phyloP scores from a whole-genome alignment of 73 alveolate species.

The Durusdinium trenchii region DNA sequence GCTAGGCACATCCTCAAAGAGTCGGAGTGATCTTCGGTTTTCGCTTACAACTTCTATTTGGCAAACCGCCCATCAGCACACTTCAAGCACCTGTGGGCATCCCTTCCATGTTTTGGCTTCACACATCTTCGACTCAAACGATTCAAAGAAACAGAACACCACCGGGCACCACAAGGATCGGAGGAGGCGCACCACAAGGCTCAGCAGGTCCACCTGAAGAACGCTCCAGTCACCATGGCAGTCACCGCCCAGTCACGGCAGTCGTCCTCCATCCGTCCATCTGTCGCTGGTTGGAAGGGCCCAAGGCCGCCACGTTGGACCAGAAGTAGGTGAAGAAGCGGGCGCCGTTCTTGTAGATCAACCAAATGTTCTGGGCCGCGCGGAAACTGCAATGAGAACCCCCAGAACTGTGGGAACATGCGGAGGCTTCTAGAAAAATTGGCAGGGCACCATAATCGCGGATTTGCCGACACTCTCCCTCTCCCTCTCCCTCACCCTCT shows the following conservation, averaged over 20 bases:
- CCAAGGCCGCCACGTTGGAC: slow-evolving; percentile 53
- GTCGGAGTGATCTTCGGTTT: no score
- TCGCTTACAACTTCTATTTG: no score
- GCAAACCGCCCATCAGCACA: no score
- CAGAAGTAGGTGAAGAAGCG: slow-evolving; percentile 92
- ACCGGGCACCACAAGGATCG: no score
- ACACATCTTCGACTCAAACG: neutral
- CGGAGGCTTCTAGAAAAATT: neutral
- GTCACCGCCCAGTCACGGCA: no score
- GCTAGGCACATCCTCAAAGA: no score
- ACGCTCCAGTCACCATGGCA: no score
- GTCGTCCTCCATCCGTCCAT: no score
- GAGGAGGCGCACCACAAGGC: slow-evolving; percentile 73
- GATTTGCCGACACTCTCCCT: no score
- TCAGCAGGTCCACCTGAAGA: slow-evolving; percentile 78
- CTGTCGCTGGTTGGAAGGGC: neutral
- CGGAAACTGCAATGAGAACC: neutral
- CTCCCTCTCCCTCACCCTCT: no score
- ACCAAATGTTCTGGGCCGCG: slow-evolving; percentile 42
- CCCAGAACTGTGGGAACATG: neutral
- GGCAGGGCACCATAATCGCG: no score
- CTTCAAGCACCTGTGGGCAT: neutral
- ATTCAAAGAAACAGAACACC: no score
- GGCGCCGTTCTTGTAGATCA: slow-evolving; percentile 87
- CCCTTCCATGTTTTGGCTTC: neutral